Evolutionary conservation across 1,139 yeast genomes (phyloP).

Genomic region (Chernovozyma aurita): DNA sequence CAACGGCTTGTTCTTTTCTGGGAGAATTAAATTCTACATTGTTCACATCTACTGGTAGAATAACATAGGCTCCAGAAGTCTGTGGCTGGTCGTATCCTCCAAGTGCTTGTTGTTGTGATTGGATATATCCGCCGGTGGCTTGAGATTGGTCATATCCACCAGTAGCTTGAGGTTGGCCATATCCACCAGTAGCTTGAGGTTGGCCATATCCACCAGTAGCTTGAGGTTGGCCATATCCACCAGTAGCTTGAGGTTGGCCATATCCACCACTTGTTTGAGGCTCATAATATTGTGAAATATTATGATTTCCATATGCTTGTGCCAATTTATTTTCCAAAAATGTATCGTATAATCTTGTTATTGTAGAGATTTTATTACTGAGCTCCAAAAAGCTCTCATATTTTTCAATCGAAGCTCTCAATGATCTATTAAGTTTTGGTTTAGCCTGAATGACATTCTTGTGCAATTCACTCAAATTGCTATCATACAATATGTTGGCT

Average conservation of each 20-base stretch:
- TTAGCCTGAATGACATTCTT: conserved; percentile 60
- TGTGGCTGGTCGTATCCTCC: conserved; percentile 1
- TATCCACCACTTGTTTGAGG: not conserved
- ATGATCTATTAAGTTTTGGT: conserved; percentile 68
- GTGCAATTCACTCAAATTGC: conserved; percentile 59
- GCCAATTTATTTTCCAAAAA: conserved; percentile 65
- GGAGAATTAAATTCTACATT: not conserved
- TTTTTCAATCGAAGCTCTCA: conserved; percentile 59
- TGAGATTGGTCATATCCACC: not conserved
- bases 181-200: not conserved
- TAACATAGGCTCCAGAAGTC: not conserved
- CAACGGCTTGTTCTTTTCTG: not conserved
- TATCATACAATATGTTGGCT: conserved; percentile 57
- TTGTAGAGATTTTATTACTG: conserved; percentile 78
- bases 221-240: not conserved
- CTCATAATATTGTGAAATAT: conserved; percentile 7
- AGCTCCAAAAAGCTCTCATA: conserved; percentile 71
- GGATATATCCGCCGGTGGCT: not conserved
- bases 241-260: conserved; percentile 1
- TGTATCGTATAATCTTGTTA: conserved; percentile 73
- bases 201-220: not conserved
- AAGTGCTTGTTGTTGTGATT: not conserved
- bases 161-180: conserved; percentile 1
- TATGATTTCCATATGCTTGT: conserved; percentile 40
- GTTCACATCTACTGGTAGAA: not conserved